Evolutionary conservation across 2,329 filamentous ascomycete species (phyloP).

Genomic region (Xylariaceae sp.): DNA sequence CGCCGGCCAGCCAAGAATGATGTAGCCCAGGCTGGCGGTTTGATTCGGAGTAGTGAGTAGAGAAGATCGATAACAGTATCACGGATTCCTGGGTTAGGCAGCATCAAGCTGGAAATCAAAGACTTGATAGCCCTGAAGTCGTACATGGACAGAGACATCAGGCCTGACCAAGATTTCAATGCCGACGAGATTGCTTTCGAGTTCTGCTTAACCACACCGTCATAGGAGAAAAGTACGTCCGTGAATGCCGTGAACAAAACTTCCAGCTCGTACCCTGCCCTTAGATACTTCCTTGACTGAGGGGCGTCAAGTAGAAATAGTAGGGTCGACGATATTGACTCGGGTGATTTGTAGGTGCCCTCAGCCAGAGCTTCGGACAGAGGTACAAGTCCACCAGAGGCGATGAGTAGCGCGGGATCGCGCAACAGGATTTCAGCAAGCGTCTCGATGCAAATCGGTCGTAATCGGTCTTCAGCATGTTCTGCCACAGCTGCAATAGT

Average conservation of each 20-base stretch:
- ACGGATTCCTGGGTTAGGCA: conserved; percentile 51
- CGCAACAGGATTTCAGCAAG: conserved; percentile 86
- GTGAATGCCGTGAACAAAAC: conserved; percentile 90
- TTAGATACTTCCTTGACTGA: conserved; percentile 73
- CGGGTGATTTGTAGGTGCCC: conserved; percentile 86
- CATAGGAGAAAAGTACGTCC: conserved; percentile 64
- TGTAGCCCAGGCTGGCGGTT: conserved; percentile 89
- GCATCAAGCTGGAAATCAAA: conserved; percentile 60
- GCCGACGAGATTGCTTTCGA: conserved; percentile 89
- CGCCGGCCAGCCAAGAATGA: conserved; percentile 90
- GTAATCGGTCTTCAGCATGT: conserved; percentile 76
- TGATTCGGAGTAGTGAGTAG: conserved; percentile 78
- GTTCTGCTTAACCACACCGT: conserved; percentile 71
- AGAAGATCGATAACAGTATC: conserved; percentile 86
- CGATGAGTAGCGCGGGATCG: conserved; percentile 75
- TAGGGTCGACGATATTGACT: conserved; percentile 83
- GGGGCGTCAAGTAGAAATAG: conserved; percentile 86
- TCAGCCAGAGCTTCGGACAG: conserved; percentile 91
- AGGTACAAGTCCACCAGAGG: conserved; percentile 78
- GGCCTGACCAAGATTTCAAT: conserved; percentile 87
- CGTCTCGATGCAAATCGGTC: conserved; percentile 89
- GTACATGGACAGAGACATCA: conserved; percentile 85
- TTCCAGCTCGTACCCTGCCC: conserved; percentile 84
- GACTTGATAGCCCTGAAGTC: conserved; percentile 81
- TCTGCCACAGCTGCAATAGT: conserved; percentile 90